These are phyloP conservation scores for Babesia ovata DNA, from an alignment of 169 alveolate species.

Conservation along the genomic window DNA sequence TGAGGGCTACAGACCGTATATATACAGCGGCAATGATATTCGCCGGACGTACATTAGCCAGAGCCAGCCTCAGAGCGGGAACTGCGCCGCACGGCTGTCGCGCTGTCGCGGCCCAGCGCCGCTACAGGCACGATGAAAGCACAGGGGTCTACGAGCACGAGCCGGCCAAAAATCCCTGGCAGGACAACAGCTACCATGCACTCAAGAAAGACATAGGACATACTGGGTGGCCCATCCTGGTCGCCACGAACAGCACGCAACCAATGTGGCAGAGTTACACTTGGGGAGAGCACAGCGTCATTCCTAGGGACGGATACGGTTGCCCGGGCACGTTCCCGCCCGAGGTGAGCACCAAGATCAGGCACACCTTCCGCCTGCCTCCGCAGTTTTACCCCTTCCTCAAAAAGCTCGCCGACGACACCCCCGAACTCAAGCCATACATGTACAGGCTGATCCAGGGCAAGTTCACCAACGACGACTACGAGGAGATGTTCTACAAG, in stretches of 20 bases:
- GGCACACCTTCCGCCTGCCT: slow-evolving; percentile 83
- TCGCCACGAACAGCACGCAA: slow-evolving; percentile 71
- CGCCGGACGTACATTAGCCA: slow-evolving; percentile 7
- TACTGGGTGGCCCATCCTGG: slow-evolving; percentile 79
- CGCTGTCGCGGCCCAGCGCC: background rate
- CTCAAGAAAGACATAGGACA: slow-evolving; percentile 57
- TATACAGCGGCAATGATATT: background rate
- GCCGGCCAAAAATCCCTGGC: slow-evolving; percentile 69
- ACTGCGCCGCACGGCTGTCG: background rate
- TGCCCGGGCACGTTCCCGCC: slow-evolving; percentile 79
- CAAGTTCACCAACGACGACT: slow-evolving; percentile 85
- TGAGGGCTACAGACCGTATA: background rate
- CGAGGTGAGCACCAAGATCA: slow-evolving; percentile 73
- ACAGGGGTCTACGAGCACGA: slow-evolving; percentile 60
- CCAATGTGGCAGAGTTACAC: slow-evolving; percentile 80
- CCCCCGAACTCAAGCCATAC: slow-evolving; percentile 86
- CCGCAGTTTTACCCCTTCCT: slow-evolving; percentile 89
- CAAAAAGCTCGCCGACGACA: slow-evolving; percentile 88
- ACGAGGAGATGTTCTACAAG: slow-evolving; percentile 89
- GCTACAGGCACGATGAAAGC: slow-evolving; percentile 9
- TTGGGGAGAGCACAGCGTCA: slow-evolving; percentile 74
- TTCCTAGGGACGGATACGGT: slow-evolving; percentile 80
- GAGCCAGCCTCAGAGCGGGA: background rate
- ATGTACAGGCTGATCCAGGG: slow-evolving; percentile 82
- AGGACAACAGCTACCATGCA: slow-evolving; percentile 62